A percentile compares a stretch with the other conserved stretches of the same genome.
Evolutionary conservation across 2,329 filamentous ascomycete species (phyloP).

Genomic region (Talaromyces amestolkiae): DNA sequence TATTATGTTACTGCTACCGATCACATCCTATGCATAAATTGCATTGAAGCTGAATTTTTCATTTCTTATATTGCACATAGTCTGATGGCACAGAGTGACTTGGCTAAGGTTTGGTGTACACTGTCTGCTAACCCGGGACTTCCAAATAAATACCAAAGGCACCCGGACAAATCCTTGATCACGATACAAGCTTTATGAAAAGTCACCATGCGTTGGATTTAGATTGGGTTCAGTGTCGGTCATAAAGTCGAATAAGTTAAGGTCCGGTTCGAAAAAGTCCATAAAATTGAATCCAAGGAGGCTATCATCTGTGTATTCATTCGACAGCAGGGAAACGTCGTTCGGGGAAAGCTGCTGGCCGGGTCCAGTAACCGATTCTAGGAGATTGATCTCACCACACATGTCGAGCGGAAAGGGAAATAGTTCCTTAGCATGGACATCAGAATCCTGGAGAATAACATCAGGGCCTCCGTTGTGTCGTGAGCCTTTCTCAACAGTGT

Average conservation of each 20-base stretch:
- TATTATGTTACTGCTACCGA: neutral
- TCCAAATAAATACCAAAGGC: neutral
- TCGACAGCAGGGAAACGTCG: neutral
- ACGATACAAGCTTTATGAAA: neutral
- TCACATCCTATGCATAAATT: neutral
- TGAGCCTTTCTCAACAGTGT: neutral
- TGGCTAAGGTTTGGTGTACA: neutral
- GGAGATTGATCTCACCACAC: neutral
- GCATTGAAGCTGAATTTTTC: neutral
- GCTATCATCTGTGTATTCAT: neutral
- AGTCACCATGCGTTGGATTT: neutral
- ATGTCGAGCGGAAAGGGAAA: conserved; percentile 9
- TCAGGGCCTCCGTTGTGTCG: neutral
- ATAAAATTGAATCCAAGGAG: conserved; percentile 6
- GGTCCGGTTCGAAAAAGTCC: conserved; percentile 10
- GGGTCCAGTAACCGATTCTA: neutral
- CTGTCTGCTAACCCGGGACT: neutral
- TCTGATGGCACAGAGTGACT: neutral
- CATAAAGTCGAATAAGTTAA: neutral
- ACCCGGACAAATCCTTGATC: neutral
- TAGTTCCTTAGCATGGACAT: neutral
- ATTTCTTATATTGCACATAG: neutral
- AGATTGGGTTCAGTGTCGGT: neutral
- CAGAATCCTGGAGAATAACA: neutral
- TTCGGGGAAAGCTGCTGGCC: neutral